Conservation (phyloP, 75 land plant species). For the Pinus taeda region DNA sequence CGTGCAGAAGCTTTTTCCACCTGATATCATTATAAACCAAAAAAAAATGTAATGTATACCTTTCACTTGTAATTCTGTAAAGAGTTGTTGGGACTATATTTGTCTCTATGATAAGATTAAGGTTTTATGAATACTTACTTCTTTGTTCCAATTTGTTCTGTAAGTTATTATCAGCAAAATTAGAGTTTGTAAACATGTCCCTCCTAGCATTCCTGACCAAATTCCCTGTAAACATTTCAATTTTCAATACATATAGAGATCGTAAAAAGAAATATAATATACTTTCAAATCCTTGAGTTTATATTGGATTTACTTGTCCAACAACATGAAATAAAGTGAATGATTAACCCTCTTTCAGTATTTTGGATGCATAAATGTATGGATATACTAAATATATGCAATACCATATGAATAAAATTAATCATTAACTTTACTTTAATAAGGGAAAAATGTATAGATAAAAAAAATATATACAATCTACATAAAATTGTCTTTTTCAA, state of each 20-base stretch:
- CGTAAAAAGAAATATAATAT: background rate
- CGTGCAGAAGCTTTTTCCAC: constrained; percentile 1
- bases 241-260: background rate
- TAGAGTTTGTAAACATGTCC: constrained; percentile 33
- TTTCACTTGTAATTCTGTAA: background rate
- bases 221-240: constrained; percentile 33
- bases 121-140: constrained; percentile 23
- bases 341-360: too few relatives aligned
- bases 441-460: too few relatives aligned
- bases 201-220: constrained; percentile 53
- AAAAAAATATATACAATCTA: too few relatives aligned
- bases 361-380: too few relatives aligned
- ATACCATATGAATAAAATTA: too few relatives aligned
- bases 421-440: too few relatives aligned
- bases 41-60: background rate
- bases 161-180: constrained; percentile 27
- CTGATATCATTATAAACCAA: background rate
- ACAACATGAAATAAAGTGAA: too few relatives aligned
- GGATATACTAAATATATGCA: too few relatives aligned
- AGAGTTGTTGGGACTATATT: background rate
- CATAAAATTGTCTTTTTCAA: too few relatives aligned
- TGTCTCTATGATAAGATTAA: background rate
- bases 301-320: too few relatives aligned
- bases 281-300: too few relatives aligned
- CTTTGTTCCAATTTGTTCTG: constrained; percentile 50